phyloP scores from a whole-genome alignment of 768 basidiomycete species.

The Nevesoporus exiguus region DNA sequence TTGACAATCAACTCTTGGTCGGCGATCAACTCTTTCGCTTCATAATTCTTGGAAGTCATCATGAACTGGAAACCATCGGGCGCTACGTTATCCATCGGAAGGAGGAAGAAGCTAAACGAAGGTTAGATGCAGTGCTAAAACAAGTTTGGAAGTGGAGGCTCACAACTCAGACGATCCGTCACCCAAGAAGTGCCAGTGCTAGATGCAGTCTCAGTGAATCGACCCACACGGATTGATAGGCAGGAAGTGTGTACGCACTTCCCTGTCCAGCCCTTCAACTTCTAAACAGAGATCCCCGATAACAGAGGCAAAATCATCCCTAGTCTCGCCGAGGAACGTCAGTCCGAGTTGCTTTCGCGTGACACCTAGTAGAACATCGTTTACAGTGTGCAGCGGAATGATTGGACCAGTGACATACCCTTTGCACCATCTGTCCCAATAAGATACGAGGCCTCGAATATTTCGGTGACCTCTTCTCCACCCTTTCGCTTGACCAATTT shows the following conservation, averaged over 20 bases:
- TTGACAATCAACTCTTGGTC: constrained; percentile 28
- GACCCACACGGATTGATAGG: too few relatives aligned
- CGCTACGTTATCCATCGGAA: constrained; percentile 17
- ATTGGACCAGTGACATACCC: constrained; percentile 8
- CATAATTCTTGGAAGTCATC: constrained; percentile 1
- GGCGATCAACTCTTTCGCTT: constrained; percentile 13
- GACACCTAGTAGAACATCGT: constrained; percentile 22
- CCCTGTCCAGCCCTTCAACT: constrained; percentile 27
- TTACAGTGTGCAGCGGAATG: background rate
- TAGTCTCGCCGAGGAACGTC: constrained; percentile 40
- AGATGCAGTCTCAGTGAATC: background rate
- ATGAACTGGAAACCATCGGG: constrained; percentile 23
- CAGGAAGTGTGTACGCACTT: constrained; percentile 12
- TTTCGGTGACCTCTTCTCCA: constrained; percentile 26
- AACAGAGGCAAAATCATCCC: constrained; percentile 21
- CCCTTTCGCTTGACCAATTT: constrained; percentile 29
- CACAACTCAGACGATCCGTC: constrained; percentile 4
- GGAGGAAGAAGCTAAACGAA: constrained; percentile 7
- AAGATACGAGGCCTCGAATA: constrained; percentile 30
- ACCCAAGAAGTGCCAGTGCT: constrained; percentile 27
- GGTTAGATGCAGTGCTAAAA: background rate
- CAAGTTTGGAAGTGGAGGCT: background rate
- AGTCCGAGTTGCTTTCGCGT: constrained; percentile 41
- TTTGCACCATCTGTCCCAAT: constrained; percentile 42
- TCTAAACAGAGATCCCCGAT: constrained; percentile 38